Percentiles rank a stretch among this genome's conserved stretches.
These are phyloP conservation scores for Botrytis galanthina DNA, from an alignment of 2,329 filamentous ascomycete species.

Conservation along the genomic window DNA sequence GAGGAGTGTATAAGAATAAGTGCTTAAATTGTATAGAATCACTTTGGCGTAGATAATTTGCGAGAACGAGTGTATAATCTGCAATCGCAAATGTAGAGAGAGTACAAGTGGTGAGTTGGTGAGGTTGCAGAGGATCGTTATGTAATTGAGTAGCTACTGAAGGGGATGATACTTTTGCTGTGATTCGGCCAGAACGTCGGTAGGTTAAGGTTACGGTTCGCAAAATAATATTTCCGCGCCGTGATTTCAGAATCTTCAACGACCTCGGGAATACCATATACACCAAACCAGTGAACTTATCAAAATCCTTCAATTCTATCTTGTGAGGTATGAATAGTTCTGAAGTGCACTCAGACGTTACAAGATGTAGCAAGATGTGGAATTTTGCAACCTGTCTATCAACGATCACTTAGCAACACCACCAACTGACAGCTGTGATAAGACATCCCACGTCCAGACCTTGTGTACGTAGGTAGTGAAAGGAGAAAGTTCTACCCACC, in stretches of 20 bases:
- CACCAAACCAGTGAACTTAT: neutral
- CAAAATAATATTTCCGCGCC: constrained; percentile 6
- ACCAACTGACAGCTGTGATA: neutral
- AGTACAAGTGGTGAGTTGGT: neutral
- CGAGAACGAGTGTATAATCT: neutral
- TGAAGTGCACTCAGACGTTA: neutral
- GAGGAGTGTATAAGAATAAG: neutral
- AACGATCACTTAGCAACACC: neutral
- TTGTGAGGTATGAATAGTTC: neutral
- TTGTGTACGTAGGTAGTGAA: neutral
- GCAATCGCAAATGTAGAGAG: neutral
- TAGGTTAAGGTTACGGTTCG: neutral
- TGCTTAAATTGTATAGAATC: neutral
- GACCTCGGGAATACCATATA: neutral
- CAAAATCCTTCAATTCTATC: neutral
- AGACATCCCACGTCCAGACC: neutral
- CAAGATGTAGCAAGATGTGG: no score
- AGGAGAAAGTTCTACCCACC: neutral
- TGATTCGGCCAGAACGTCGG: neutral
- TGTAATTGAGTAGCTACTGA: neutral
- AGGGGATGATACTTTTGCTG: neutral
- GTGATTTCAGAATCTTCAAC: neutral
- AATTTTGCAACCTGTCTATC: no score
- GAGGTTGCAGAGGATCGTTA: neutral
- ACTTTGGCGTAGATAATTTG: neutral